Evolutionary conservation across 441 rosid species (phyloP).

Genomic region (Populus trichocarpa): DNA sequence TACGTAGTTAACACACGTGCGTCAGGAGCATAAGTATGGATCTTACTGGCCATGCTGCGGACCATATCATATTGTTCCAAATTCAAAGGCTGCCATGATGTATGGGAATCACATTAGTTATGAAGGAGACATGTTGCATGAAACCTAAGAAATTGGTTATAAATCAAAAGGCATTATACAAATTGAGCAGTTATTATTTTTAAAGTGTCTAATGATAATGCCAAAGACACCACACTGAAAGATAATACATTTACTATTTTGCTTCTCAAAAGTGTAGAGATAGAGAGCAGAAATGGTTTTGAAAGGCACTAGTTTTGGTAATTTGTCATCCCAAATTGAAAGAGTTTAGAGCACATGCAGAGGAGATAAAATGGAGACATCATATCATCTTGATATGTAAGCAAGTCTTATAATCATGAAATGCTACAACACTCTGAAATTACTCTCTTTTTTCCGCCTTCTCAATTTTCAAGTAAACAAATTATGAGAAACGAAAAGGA

Average conservation of each 20-base stretch:
- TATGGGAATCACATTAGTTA: slow-evolving; percentile 22
- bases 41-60: slow-evolving; percentile 78
- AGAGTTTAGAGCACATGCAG: not conserved
- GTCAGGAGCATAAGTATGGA: slow-evolving; percentile 87
- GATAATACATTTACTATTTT: not conserved
- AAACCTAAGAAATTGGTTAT: not conserved
- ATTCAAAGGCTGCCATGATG: slow-evolving; percentile 74
- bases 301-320: not conserved
- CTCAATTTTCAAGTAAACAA: not conserved
- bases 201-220: not conserved
- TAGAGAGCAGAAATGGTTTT: not conserved
- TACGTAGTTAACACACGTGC: slow-evolving; percentile 94
- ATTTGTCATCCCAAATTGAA: not conserved
- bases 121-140: not conserved
- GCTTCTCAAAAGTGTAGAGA: not conserved
- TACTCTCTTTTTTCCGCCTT: not conserved
- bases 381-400: not conserved
- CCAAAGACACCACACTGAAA: not conserved
- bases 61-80: slow-evolving; percentile 79
- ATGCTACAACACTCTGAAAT: not conserved
- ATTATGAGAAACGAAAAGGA: not conserved
- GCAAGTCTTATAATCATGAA: not conserved
- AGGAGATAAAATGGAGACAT: not conserved
- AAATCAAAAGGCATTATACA: not conserved
- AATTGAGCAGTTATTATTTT: not conserved